Conservation (phyloP, 129 eudicot species). For the Oenanthe sinensis region DNA sequence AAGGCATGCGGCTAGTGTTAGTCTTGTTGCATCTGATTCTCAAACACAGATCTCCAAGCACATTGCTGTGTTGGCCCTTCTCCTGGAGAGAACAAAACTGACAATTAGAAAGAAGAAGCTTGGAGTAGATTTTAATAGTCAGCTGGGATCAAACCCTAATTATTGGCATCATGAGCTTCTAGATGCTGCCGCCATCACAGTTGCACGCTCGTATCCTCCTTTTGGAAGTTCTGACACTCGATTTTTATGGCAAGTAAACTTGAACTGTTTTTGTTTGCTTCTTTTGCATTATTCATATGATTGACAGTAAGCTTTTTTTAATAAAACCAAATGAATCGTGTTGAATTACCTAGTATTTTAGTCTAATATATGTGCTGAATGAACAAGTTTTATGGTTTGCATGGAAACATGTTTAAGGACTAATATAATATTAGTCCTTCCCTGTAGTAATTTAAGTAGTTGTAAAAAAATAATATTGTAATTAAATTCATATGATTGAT, state of each 20-base stretch:
- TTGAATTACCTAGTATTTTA: neutral
- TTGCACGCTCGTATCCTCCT: slow-evolving; percentile 42
- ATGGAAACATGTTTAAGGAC: neutral
- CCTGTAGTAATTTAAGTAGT: neutral
- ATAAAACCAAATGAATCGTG: neutral
- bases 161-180: slow-evolving; percentile 66
- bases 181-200: slow-evolving; percentile 50
- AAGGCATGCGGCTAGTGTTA: slow-evolving; percentile 33
- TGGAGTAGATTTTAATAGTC: slow-evolving; percentile 9
- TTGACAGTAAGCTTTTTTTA: neutral
- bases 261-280: neutral
- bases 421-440: neutral
- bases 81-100: slow-evolving; percentile 67
- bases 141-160: slow-evolving; percentile 13
- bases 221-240: slow-evolving; percentile 45
- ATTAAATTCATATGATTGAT: no score
- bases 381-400: neutral
- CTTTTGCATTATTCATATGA: neutral
- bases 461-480: no score
- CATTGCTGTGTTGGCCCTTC: slow-evolving; percentile 40
- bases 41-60: slow-evolving; percentile 19
- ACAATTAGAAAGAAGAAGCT: slow-evolving; percentile 28
- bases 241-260: slow-evolving; percentile 50
- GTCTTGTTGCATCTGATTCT: slow-evolving; percentile 12
- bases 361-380: neutral